These are phyloP conservation scores for Calocybe indica DNA, from an alignment of 768 basidiomycete species.

Conservation along the genomic window DNA sequence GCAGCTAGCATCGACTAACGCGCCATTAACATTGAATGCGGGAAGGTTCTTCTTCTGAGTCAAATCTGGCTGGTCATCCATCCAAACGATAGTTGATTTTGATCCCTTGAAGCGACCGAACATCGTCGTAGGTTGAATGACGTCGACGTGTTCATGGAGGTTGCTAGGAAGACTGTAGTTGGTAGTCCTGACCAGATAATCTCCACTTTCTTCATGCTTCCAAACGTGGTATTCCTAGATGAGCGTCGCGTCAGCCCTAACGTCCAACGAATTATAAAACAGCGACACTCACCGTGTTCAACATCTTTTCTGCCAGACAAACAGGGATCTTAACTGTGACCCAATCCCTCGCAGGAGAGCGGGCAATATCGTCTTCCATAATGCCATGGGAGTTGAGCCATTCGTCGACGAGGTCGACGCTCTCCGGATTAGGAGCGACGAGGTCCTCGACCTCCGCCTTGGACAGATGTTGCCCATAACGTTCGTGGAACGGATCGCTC, in stretches of 20 bases:
- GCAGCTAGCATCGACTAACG: conserved; percentile 40
- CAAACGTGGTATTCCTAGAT: conserved; percentile 50
- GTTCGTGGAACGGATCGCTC: conserved; percentile 46
- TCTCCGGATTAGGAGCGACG: conserved; percentile 48
- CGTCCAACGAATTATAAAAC: neutral
- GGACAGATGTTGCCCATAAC: conserved; percentile 47
- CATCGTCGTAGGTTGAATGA: conserved; percentile 66
- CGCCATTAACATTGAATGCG: conserved; percentile 11
- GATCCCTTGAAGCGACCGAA: conserved; percentile 49
- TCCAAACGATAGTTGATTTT: conserved; percentile 33
- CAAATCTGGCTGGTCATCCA: conserved; percentile 14
- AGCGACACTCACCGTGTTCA: conserved; percentile 45
- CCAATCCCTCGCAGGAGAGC: conserved; percentile 65
- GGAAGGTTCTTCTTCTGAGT: conserved; percentile 10
- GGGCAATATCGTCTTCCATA: conserved; percentile 32
- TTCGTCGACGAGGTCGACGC: conserved; percentile 42
- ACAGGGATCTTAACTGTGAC: conserved; percentile 51
- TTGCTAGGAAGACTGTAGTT: conserved; percentile 56
- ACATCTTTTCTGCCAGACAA: conserved; percentile 54
- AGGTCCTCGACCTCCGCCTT: conserved; percentile 58
- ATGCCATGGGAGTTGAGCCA: conserved; percentile 58
- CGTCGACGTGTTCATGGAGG: conserved; percentile 54
- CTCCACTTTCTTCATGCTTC: conserved; percentile 39
- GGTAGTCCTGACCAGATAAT: conserved; percentile 54
- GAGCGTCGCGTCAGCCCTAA: neutral